A percentile compares a stretch with the other conserved stretches of the same genome.
Evolutionary conservation across 345 rosid species (phyloP).

Genomic region (Euphorbia tirucalli): DNA sequence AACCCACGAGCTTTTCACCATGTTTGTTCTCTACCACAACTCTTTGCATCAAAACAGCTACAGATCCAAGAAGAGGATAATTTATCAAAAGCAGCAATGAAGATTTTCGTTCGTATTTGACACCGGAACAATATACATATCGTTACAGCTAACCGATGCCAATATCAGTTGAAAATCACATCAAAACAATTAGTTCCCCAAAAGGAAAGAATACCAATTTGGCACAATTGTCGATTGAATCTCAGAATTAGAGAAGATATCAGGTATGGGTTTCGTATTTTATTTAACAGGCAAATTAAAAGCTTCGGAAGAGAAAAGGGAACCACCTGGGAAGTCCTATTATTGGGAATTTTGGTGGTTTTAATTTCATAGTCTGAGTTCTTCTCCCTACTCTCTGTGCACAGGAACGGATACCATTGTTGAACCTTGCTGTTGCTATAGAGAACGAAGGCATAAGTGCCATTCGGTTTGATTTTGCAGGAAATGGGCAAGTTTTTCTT

Average conservation of each 20-base stretch:
- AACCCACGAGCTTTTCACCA: constrained; percentile 77
- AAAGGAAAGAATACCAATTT: not conserved
- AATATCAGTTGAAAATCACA: not conserved
- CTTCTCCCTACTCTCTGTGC: not conserved
- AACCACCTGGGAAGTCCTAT: too few relatives aligned
- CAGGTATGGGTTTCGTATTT: not conserved
- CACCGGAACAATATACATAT: not conserved
- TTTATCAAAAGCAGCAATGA: not conserved
- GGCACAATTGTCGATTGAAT: too few relatives aligned
- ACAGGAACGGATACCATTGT: constrained; percentile 78
- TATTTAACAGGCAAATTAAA: not conserved
- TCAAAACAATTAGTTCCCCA: too few relatives aligned
- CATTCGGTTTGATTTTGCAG: constrained; percentile 86
- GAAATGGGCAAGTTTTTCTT: constrained; percentile 62
- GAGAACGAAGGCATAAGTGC: constrained; percentile 55
- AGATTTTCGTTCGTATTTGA: too few relatives aligned
- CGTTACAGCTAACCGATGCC: not conserved
- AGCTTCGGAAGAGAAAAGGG: not conserved
- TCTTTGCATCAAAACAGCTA: constrained; percentile 30
- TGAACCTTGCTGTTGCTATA: constrained; percentile 50
- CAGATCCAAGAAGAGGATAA: not conserved
- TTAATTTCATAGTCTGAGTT: too few relatives aligned
- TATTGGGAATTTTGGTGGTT: too few relatives aligned
- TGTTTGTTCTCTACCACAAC: constrained; percentile 51
- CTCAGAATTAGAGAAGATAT: not conserved